Percentiles rank a stretch among this genome's conserved stretches.
Conservation (phyloP, 2,329 filamentous ascomycete species). For the Chaetomium sp. region DNA sequence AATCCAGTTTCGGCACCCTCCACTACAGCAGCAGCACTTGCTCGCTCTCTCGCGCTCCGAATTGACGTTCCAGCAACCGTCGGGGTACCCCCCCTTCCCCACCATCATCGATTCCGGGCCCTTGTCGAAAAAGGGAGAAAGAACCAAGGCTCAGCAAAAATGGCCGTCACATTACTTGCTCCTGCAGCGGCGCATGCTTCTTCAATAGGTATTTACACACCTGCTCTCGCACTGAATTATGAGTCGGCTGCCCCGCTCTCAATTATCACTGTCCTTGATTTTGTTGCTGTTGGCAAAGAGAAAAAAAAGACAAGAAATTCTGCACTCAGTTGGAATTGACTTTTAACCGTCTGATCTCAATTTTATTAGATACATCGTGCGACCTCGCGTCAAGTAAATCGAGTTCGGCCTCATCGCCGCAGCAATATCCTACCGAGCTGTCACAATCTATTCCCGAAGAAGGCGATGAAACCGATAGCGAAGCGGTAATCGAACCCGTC, state of each 20-base stretch:
- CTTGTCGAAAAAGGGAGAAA: not conserved
- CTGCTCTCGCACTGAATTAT: slow-evolving; percentile 17
- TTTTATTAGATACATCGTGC: slow-evolving; percentile 10
- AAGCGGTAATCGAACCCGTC: slow-evolving; percentile 53
- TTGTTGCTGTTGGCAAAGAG: slow-evolving; percentile 2
- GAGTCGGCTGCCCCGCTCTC: slow-evolving; percentile 8
- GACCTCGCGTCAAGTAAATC: slow-evolving; percentile 18
- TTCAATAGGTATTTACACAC: slow-evolving; percentile 28
- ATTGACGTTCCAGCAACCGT: not conserved
- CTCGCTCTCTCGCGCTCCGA: not conserved
- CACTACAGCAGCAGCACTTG: not conserved
- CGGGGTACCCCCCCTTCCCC: not conserved
- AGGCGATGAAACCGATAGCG: slow-evolving; percentile 54
- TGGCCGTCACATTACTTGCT: slow-evolving; percentile 28
- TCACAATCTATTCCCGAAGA: slow-evolving; percentile 50
- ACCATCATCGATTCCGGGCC: not conserved
- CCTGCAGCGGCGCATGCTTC: slow-evolving; percentile 27
- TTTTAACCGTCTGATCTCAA: no score
- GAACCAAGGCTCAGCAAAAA: slow-evolving; percentile 16
- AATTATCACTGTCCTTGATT: slow-evolving; percentile 1
- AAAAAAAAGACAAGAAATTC: slow-evolving; percentile 14
- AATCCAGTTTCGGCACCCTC: slow-evolving; percentile 4
- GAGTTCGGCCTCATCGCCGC: slow-evolving; percentile 37
- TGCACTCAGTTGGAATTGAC: not conserved
- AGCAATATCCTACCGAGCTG: slow-evolving; percentile 44